Percentiles rank a stretch among this genome's conserved stretches.
Conservation (phyloP, 1,284 basidiomycete species). For the Coniferiporia weirii region DNA sequence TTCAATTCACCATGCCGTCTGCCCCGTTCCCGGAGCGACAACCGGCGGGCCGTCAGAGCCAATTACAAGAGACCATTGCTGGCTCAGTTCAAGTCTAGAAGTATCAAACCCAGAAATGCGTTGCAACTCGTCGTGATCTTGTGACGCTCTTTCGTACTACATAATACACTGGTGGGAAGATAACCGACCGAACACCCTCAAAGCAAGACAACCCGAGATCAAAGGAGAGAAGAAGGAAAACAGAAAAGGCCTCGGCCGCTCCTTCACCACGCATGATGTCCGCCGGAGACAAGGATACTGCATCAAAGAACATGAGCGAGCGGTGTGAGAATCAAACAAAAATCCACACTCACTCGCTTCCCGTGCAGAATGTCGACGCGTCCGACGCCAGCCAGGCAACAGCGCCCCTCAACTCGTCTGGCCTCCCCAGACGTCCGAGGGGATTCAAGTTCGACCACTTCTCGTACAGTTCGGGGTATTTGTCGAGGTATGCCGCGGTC, state of each 20-base stretch:
- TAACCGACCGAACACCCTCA: no score
- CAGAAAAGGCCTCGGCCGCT: neutral
- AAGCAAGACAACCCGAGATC: neutral
- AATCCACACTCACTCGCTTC: slow-evolving; percentile 57
- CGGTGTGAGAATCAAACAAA: neutral
- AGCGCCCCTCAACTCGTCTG: slow-evolving; percentile 77
- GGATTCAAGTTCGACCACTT: slow-evolving; percentile 78
- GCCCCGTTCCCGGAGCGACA: no score
- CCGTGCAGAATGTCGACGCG: slow-evolving; percentile 71
- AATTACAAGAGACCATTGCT: no score
- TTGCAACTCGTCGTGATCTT: no score
- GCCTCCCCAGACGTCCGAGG: slow-evolving; percentile 66
- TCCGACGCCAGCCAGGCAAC: slow-evolving; percentile 77
- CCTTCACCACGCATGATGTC: slow-evolving; percentile 63
- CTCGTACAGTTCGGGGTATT: slow-evolving; percentile 58
- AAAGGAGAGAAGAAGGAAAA: neutral
- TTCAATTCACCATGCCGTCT: no score
- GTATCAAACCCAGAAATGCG: no score
- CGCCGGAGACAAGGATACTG: slow-evolving; percentile 68
- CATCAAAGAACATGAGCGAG: slow-evolving; percentile 15
- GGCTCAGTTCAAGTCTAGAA: no score
- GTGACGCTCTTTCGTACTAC: no score
- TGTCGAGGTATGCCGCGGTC: slow-evolving; percentile 74
- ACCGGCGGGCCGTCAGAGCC: no score
- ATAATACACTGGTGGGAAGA: no score